Evolutionary conservation across 164 flowering plant genomes (phyloP).

Genomic region (Chloranthus sessilifolius): DNA sequence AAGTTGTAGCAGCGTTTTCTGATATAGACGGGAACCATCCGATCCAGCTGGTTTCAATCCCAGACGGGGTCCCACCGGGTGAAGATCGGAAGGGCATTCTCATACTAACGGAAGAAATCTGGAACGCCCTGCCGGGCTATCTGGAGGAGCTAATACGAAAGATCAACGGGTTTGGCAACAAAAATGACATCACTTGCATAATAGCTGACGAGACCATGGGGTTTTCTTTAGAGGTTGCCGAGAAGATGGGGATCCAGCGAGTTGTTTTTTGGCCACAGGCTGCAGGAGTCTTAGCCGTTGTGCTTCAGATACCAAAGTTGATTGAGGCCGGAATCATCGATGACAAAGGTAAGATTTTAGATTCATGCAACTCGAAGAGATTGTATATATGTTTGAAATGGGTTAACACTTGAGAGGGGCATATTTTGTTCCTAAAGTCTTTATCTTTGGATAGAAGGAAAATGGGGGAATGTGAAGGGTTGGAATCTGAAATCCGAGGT

Average conservation of each 20-base stretch:
- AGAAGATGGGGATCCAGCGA: conserved; percentile 13
- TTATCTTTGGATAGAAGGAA: too few relatives aligned
- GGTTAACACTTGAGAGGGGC: too few relatives aligned
- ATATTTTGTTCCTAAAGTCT: too few relatives aligned
- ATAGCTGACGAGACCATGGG: conserved; percentile 15
- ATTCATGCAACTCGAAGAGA: too few relatives aligned
- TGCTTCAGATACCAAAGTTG: conserved; percentile 15
- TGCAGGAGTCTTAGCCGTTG: conserved; percentile 1
- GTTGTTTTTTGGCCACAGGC: conserved; percentile 15
- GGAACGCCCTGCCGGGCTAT: conserved; percentile 7
- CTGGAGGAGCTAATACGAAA: conserved; percentile 15
- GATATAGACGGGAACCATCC: not conserved
- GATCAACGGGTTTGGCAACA: conserved; percentile 12
- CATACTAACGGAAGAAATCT: not conserved
- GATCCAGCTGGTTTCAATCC: conserved; percentile 20
- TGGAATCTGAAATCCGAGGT: too few relatives aligned
- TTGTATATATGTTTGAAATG: too few relatives aligned
- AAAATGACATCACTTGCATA: conserved; percentile 15
- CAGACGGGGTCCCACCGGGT: conserved; percentile 11
- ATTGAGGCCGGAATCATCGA: conserved; percentile 13
- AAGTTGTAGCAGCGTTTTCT: conserved; percentile 11
- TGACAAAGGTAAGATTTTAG: too few relatives aligned
- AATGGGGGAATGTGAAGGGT: too few relatives aligned
- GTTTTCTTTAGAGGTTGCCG: conserved; percentile 15
- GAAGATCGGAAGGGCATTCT: conserved; percentile 1